Evolutionary conservation across 2,329 filamentous ascomycete species (phyloP).

Genomic region (Talaromyces funiculosus): DNA sequence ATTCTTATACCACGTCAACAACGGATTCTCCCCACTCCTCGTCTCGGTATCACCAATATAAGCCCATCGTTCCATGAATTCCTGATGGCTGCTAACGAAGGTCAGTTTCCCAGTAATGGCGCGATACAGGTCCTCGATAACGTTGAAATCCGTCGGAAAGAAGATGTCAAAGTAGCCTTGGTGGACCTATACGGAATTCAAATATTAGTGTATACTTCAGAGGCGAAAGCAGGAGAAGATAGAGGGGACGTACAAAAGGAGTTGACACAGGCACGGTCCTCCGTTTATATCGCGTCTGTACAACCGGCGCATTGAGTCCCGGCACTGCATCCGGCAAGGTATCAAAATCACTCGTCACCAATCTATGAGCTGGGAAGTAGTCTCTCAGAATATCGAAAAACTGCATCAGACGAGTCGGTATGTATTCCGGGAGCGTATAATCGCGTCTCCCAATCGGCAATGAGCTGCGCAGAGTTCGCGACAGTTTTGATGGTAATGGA

Average conservation of each 20-base stretch:
- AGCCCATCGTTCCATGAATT: conserved; percentile 86
- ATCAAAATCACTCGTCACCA: conserved; percentile 88
- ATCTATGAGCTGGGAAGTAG: conserved; percentile 83
- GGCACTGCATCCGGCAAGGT: conserved; percentile 73
- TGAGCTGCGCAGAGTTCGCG: conserved; percentile 57
- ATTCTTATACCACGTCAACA: conserved; percentile 92
- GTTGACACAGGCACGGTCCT: conserved; percentile 85
- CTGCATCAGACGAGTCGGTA: conserved; percentile 89
- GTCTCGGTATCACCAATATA: conserved; percentile 86
- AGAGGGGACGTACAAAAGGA: conserved; percentile 63
- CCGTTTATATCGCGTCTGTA: conserved; percentile 87
- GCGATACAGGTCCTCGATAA: conserved; percentile 87
- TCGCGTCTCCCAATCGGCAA: conserved; percentile 65
- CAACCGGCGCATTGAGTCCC: conserved; percentile 87
- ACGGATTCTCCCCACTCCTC: conserved; percentile 83
- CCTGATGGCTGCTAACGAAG: conserved; percentile 75
- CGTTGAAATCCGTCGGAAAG: conserved; percentile 90
- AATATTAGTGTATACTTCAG: background rate
- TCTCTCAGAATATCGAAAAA: conserved; percentile 88
- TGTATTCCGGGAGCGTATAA: conserved; percentile 79
- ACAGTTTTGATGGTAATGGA: conserved; percentile 43
- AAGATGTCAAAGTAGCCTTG: conserved; percentile 99
- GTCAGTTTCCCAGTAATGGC: conserved; percentile 90
- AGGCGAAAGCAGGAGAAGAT: background rate
- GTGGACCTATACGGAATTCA: conserved; percentile 61